Evolutionary conservation across 2,329 filamentous ascomycete species (phyloP).

Genomic region (Penicillium sp.): DNA sequence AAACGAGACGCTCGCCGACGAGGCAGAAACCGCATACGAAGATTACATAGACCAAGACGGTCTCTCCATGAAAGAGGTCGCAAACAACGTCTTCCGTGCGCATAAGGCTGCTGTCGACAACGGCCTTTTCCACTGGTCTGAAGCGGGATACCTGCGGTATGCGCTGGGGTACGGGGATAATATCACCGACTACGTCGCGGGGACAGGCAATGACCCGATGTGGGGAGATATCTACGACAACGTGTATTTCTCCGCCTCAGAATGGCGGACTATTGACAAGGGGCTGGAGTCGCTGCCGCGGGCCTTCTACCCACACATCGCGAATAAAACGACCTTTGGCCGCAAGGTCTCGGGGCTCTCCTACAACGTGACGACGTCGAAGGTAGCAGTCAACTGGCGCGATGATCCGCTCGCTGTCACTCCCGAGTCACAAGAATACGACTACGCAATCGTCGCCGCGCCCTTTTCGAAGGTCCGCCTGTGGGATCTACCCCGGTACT

Average conservation of each 20-base stretch:
- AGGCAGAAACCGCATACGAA: slow-evolving; percentile 47
- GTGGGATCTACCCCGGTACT: slow-evolving; percentile 63
- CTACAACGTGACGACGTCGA: slow-evolving; percentile 56
- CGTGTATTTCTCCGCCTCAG: slow-evolving; percentile 64
- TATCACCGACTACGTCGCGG: slow-evolving; percentile 59
- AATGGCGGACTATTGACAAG: slow-evolving; percentile 69
- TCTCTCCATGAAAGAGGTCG: slow-evolving; percentile 35
- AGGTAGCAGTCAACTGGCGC: slow-evolving; percentile 65
- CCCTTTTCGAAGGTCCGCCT: slow-evolving; percentile 69
- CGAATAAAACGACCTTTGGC: slow-evolving; percentile 61
- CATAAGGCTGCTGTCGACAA: slow-evolving; percentile 60
- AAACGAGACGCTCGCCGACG: slow-evolving; percentile 40
- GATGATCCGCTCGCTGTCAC: slow-evolving; percentile 42
- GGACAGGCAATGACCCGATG: slow-evolving; percentile 50
- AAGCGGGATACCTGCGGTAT: slow-evolving; percentile 66
- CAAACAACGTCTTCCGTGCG: slow-evolving; percentile 50
- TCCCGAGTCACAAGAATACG: slow-evolving; percentile 59
- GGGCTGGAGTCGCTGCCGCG: slow-evolving; percentile 63
- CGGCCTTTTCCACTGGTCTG: slow-evolving; percentile 68
- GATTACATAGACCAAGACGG: slow-evolving; percentile 38
- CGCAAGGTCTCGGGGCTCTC: slow-evolving; percentile 62
- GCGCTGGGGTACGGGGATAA: slow-evolving; percentile 60
- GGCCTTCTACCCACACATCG: slow-evolving; percentile 67
- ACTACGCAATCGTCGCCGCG: slow-evolving; percentile 69
- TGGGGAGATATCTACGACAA: slow-evolving; percentile 60